Base-by-base conservation (phyloP, 75 land plant species). In the Selaginella moellendorffii region DNA sequence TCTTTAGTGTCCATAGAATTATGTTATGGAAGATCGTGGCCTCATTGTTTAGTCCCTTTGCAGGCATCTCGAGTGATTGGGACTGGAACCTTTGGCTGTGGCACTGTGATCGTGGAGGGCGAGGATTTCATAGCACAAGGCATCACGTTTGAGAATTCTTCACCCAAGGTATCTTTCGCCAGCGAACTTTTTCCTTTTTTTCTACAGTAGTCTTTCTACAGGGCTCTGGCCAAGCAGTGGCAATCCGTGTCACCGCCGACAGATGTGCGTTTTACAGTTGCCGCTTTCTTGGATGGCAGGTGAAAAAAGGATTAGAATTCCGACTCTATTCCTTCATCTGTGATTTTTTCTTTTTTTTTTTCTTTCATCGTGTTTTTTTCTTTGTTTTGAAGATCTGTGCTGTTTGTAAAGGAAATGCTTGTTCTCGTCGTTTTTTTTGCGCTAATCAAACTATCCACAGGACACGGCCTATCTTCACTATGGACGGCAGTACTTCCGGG, bases 381-480 rank as follows among this genome's bases (percentile, higher is more conserved):
- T 36, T 5, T 36, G 46, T 36, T 56, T 56, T 56, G n/a, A 2
- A 56, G n/a, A 21, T 62, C 14, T 18, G 26, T 17, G 63, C 23
- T 54, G 28, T 14, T 14, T 23, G 10, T 14, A 25, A 62, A 25
- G 26, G 5, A 25, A 17, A 63, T 5, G 28, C 1, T 9, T 68
- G 12, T 20, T 18, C 24, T 31, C 30, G 30, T 22, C 1, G 21
- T 63, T 2, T 18, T n/a, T 22, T 21, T 17, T 8, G 8, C 20
- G 5, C 22, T 24, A 61, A 2, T 24, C n/a, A 24, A 25, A 24
- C 24, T 14, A 14, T n/a, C 2, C 17, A 51, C 30, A 71, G 62
- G 74, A 72, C 30, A 72, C 74, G 12, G 63, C 63, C 2, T 72
- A 68, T 68, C 72, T 72, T 14, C 74, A 72, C 19, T 30, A 31